phyloP scores from a whole-genome alignment of 164 flowering plant genomes.

The Liriodendron chinense region DNA sequence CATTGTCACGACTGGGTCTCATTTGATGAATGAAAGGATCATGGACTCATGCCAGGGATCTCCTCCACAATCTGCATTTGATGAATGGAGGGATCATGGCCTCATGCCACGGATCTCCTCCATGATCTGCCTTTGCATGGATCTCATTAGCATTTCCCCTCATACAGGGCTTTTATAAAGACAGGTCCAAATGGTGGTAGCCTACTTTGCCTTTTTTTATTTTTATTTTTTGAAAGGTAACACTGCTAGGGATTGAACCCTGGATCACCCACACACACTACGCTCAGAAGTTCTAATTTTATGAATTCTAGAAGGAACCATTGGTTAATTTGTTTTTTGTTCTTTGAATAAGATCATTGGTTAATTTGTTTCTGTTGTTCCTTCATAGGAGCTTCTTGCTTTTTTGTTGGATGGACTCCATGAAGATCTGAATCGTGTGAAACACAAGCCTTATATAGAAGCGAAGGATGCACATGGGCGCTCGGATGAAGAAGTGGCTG shows the following conservation, averaged over 20 bases:
- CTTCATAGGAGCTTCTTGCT: constrained; percentile 77
- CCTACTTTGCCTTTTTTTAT: not conserved
- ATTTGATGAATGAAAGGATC: no score
- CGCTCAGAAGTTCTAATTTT: not conserved
- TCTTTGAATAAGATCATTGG: not conserved
- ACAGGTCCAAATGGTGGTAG: not conserved
- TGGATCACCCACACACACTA: no score
- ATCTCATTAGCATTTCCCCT: no score
- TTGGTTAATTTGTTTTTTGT: constrained; percentile 8
- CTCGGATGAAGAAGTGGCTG: constrained; percentile 77
- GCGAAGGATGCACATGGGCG: constrained; percentile 72
- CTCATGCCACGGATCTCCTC: no score
- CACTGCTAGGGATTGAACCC: no score
- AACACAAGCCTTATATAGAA: constrained; percentile 82
- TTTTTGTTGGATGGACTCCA: constrained; percentile 94
- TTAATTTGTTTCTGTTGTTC: constrained; percentile 7
- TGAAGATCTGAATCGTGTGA: constrained; percentile 93
- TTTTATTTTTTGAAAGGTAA: no score
- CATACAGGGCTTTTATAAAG: not conserved
- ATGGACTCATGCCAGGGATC: no score
- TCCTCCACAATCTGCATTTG: no score
- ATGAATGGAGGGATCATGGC: no score
- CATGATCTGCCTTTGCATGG: no score
- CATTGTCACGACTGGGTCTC: no score
- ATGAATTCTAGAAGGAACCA: constrained; percentile 2